Evolutionary conservation across 2,329 filamentous ascomycete genomes (phyloP), one percentile per base, ranked within the genome.

Genomic region (Trichoderma cornu-damae): DNA sequence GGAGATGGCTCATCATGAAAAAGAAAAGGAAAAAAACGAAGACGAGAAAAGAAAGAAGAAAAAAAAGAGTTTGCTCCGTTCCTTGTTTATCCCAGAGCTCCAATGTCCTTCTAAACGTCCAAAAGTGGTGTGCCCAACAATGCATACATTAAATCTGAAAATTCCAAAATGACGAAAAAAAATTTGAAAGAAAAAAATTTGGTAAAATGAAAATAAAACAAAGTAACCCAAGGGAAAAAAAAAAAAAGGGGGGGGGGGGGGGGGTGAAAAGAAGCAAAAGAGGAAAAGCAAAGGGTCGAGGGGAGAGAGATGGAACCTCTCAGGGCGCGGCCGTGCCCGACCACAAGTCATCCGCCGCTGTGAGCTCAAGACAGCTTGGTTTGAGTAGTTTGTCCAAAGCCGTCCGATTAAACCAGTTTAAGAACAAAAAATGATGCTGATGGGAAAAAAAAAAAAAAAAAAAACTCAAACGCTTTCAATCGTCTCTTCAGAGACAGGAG

Each of bases 401-500:
- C n/a, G 18, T 16, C 4, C 11, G 26, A 24, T 43, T 43, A 24
- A 16, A 22, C 20, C 50, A 53, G 20, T 18, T 28, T 18, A 44
- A 24, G 8, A 53, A 49, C 20, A 52, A 42, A 34, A 32, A 16
- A 52, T 32, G 16, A 34, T 16, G 38, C 28, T 43, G n/a, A 7
- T 16, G 24, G 9, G 14, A 18, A 40, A 40, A 48, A 16, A 3
- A 20, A 26, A 34, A 40, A 34, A 22, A 12, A 16, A 32, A 16
- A 24, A 37, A 20, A 3, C 49, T 67, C 59, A 73, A 38, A 69
- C 69, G 34, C 64, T 65, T 49, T 66, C 61, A 60, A 79, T 77
- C 44, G 76, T 74, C 18, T 73, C 71, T 12, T 65, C 67, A 37
- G 66, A 66, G 60, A 68, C 74, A 56, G 76, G 72, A 49, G 77